Evolutionary conservation across 2,329 filamentous ascomycete species (phyloP).

Genomic region (Aspergillus fijiensis): DNA sequence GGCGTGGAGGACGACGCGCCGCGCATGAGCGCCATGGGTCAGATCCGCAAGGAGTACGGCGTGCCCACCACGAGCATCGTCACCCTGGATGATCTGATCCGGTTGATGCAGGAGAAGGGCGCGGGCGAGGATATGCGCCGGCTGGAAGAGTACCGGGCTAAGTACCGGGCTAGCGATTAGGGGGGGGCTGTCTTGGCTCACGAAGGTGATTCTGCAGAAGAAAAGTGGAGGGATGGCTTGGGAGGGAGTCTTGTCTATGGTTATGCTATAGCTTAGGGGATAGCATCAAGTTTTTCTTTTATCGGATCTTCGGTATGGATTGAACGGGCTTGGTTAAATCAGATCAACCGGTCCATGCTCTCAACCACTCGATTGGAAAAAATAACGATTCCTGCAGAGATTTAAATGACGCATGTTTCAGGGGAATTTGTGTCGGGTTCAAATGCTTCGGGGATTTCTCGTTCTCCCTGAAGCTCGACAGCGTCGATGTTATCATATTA

Average conservation of each 20-base stretch:
- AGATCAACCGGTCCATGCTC: neutral
- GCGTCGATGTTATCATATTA: neutral
- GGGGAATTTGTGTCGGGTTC: neutral
- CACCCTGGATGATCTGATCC: conserved; percentile 76
- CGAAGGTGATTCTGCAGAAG: neutral
- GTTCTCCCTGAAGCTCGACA: neutral
- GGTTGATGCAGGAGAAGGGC: conserved; percentile 59
- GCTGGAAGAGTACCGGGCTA: conserved; percentile 66
- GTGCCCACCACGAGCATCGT: conserved; percentile 79
- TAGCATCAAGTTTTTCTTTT: neutral
- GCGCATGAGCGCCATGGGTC: conserved; percentile 74
- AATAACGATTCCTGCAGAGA: neutral
- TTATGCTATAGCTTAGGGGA: neutral
- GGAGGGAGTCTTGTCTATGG: neutral
- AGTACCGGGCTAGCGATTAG: conserved; percentile 33
- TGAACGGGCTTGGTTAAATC: neutral
- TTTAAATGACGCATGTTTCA: neutral
- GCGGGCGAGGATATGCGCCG: conserved; percentile 60
- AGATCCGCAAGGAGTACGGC: conserved; percentile 74
- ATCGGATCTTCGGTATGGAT: neutral
- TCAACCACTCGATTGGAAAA: too few relatives aligned
- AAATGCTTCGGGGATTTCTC: neutral
- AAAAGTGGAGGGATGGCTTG: neutral
- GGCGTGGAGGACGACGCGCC: conserved; percentile 61
- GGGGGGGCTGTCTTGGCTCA: neutral